Conservation (phyloP, 192 early-diverging fungal species). For the Entomortierella beljakovae region DNA sequence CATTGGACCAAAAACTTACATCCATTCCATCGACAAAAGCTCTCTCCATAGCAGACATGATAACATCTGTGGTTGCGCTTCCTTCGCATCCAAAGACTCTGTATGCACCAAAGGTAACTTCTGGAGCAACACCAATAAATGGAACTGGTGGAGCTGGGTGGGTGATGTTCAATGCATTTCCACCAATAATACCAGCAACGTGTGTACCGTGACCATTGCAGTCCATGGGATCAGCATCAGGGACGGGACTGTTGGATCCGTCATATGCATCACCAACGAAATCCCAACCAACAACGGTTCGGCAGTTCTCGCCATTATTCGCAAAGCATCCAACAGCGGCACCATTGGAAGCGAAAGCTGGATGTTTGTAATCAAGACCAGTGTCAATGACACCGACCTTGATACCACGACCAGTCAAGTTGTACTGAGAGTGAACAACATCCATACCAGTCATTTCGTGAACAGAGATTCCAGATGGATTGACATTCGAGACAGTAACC, state of each 20-base stretch:
- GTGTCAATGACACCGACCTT: slow-evolving; percentile 70
- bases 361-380: slow-evolving; percentile 69
- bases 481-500: not conserved
- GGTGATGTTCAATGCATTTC: slow-evolving; percentile 58
- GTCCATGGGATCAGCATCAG: slow-evolving; percentile 64
- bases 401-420: slow-evolving; percentile 50
- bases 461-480: slow-evolving; percentile 15
- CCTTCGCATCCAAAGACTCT: slow-evolving; percentile 86
- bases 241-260: slow-evolving; percentile 41
- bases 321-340: slow-evolving; percentile 64
- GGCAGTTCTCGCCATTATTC: slow-evolving; percentile 63
- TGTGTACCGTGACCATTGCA: slow-evolving; percentile 76
- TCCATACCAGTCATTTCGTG: slow-evolving; percentile 61
- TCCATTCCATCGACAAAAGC: slow-evolving; percentile 81
- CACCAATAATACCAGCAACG: slow-evolving; percentile 80
- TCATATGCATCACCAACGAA: slow-evolving; percentile 65
- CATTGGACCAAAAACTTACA: no score
- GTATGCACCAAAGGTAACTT: slow-evolving; percentile 80
- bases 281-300: slow-evolving; percentile 70
- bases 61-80: slow-evolving; percentile 69
- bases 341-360: slow-evolving; percentile 63
- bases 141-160: slow-evolving; percentile 23
- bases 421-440: slow-evolving; percentile 37
- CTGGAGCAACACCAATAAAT: slow-evolving; percentile 87
- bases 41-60: slow-evolving; percentile 79